Percentiles rank a stretch among this genome's conserved stretches.
Evolutionary conservation across 345 rosid species (phyloP).

Genomic region (Camelina hispida): DNA sequence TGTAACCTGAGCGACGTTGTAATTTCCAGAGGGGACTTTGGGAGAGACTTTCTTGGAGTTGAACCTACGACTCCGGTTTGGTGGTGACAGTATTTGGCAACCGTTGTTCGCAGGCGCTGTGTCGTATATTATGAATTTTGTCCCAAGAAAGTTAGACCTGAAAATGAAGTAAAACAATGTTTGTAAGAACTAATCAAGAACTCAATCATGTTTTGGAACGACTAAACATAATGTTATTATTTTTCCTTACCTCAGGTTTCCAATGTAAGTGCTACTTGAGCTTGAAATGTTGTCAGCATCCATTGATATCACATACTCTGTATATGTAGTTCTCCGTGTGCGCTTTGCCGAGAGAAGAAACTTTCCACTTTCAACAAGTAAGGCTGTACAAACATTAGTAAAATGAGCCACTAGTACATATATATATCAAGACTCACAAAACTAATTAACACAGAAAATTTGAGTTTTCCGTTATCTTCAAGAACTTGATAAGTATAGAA

Average conservation of each 20-base stretch:
- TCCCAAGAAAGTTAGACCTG: conserved; percentile 89
- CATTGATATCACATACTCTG: conserved; percentile 82
- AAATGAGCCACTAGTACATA: neutral
- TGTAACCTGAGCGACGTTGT: conserved; percentile 71
- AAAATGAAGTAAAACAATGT: conserved; percentile 12
- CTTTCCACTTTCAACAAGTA: conserved; percentile 73
- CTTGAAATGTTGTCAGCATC: conserved; percentile 72
- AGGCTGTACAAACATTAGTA: conserved; percentile 47
- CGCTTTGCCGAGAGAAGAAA: conserved; percentile 86
- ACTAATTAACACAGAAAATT: neutral
- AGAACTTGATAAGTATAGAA: neutral
- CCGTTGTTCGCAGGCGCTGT: conserved; percentile 75
- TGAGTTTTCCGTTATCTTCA: neutral
- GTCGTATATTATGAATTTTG: conserved; percentile 74
- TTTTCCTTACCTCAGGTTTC: conserved; percentile 63
- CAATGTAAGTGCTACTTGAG: conserved; percentile 78
- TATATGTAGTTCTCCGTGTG: conserved; percentile 70
- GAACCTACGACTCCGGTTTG: conserved; percentile 67
- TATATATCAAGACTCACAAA: neutral
- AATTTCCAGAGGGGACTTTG: conserved; percentile 78
- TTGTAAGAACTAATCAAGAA: neutral
- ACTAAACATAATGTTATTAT: neutral
- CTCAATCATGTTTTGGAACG: neutral
- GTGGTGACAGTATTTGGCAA: conserved; percentile 58
- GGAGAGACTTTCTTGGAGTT: conserved; percentile 83